These are phyloP conservation scores for Cyphellophora europaea DNA, from an alignment of 2,329 filamentous ascomycete genomes.

Conservation along the genomic window DNA sequence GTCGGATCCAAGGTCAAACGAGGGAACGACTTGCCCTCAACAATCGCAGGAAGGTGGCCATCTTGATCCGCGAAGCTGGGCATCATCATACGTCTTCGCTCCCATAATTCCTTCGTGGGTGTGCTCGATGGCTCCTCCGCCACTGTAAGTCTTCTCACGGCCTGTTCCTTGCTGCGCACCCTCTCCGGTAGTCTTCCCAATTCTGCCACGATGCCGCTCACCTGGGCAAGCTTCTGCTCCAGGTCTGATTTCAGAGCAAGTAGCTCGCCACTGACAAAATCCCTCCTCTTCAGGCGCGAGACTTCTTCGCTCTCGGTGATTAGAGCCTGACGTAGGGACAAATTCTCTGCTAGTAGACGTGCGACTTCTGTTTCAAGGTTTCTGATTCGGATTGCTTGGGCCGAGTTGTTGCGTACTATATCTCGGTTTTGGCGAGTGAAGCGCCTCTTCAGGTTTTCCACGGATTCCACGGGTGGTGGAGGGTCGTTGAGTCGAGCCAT, in stretches of 20 bases:
- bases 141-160: constrained; percentile 7
- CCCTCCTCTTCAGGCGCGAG: constrained; percentile 36
- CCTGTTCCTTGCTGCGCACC: constrained; percentile 3
- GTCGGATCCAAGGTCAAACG: constrained; percentile 42
- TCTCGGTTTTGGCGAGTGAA: constrained; percentile 60
- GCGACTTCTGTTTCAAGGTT: constrained; percentile 54
- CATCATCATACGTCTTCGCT: too few species aligned
- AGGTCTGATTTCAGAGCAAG: constrained; percentile 44
- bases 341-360: constrained; percentile 51
- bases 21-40: constrained; percentile 51
- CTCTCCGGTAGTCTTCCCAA: constrained; percentile 32
- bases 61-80: constrained; percentile 17
- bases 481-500: constrained; percentile 43
- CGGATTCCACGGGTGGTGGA: constrained; percentile 20
- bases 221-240: constrained; percentile 47
- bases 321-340: constrained; percentile 49
- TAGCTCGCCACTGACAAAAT: constrained; percentile 37
- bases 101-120: constrained; percentile 23
- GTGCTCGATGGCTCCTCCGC: constrained; percentile 9
- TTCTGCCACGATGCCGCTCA: constrained; percentile 45
- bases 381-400: constrained; percentile 55
- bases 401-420: constrained; percentile 54
- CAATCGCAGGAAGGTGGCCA: constrained; percentile 46
- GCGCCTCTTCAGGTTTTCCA: constrained; percentile 39
- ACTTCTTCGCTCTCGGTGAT: constrained; percentile 47